These are phyloP conservation scores for Erodium moschatum DNA, from an alignment of 441 rosid species.

Conservation along the genomic window DNA sequence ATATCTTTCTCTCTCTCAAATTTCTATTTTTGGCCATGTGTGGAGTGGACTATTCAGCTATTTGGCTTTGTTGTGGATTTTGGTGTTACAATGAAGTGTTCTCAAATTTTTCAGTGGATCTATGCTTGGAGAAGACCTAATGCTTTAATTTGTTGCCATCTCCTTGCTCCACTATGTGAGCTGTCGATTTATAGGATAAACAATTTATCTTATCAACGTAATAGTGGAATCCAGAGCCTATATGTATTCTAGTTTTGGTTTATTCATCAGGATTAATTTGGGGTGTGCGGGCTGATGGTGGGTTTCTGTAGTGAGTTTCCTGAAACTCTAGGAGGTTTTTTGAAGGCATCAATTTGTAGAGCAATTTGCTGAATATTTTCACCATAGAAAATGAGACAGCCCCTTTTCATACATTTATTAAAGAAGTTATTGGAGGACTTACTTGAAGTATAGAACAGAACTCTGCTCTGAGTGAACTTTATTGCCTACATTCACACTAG, in stretches of 20 bases:
- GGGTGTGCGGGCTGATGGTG: background rate
- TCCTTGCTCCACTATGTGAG: constrained; percentile 1
- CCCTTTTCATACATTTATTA: no score
- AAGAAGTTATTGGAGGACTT: no score
- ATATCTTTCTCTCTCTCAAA: background rate
- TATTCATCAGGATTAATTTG: background rate
- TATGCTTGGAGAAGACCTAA: background rate
- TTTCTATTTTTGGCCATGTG: background rate
- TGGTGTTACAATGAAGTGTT: background rate
- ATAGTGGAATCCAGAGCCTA: background rate
- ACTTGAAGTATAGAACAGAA: background rate
- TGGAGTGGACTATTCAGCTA: background rate
- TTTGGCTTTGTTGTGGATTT: background rate
- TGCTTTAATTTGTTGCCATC: background rate
- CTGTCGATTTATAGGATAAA: background rate
- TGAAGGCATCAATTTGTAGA: background rate
- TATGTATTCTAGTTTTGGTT: background rate
- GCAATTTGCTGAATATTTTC: background rate
- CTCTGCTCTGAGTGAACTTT: background rate
- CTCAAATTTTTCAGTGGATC: background rate
- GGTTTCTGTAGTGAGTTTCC: background rate
- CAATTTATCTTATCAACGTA: background rate
- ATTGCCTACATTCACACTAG: background rate
- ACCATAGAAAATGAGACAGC: no score
- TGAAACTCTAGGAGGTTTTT: background rate